These are phyloP conservation scores for Musa schizocarpa DNA, from an alignment of 176 grass and related monocot genomes.

Conservation along the genomic window DNA sequence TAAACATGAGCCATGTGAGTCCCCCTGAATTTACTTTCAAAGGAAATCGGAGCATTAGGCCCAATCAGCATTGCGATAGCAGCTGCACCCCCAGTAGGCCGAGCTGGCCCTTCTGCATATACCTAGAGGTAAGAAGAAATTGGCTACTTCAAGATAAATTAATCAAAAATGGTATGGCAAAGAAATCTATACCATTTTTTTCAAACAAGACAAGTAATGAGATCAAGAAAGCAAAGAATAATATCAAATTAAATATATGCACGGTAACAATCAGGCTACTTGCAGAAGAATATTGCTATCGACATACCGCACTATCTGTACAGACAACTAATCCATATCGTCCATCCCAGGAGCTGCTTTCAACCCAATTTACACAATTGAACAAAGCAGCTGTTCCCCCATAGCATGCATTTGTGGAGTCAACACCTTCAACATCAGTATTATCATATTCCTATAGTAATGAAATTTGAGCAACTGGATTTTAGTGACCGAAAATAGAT, in stretches of 20 bases:
- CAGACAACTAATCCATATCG: slow-evolving; percentile 93
- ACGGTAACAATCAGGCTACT: too few species aligned
- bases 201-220: too few species aligned
- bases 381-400: slow-evolving; percentile 89
- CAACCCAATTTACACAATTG: slow-evolving; percentile 96
- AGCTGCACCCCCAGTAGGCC: slow-evolving; percentile 84
- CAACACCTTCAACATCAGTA: slow-evolving; percentile 94
- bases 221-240: too few species aligned
- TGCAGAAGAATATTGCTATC: background rate
- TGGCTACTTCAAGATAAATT: too few species aligned
- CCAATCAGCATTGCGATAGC: slow-evolving; percentile 96
- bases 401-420: slow-evolving; percentile 92
- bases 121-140: slow-evolving; percentile 33
- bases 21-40: slow-evolving; percentile 88
- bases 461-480: slow-evolving; percentile 1
- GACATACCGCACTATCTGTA: slow-evolving; percentile 82
- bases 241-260: too few species aligned
- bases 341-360: slow-evolving; percentile 90
- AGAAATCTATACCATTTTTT: too few species aligned
- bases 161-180: too few species aligned
- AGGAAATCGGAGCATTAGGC: slow-evolving; percentile 82
- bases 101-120: slow-evolving; percentile 85
- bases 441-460: slow-evolving; percentile 59
- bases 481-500: background rate
- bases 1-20: slow-evolving; percentile 94